Base-by-base conservation (phyloP, 202 grass and related monocot species). In the Setaria viridis region DNA sequence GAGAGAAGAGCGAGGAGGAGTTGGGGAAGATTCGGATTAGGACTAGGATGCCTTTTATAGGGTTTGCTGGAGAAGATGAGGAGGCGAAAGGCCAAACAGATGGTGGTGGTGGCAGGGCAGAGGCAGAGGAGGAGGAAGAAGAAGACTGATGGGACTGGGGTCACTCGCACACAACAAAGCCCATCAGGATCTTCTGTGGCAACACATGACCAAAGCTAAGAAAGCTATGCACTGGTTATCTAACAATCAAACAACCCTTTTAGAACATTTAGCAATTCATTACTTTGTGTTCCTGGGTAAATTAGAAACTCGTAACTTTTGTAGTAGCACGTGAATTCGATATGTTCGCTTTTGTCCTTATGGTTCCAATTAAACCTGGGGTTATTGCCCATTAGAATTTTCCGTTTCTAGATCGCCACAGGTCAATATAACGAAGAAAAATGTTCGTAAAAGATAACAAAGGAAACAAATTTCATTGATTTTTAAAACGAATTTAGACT, bases 1-100 rank as follows among this genome's bases (percentile, higher is more conserved):
- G 17, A 2, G 35, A 43, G 30, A 6, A 9, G 49, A 19, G 39
- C 3, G 8, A 6, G 6, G 11, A 72, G 35, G 43, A 11, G 6
- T 86, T 20, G 83, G 83, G 83, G 84, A 29, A 59, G 65, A 86
- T 53, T 79, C 41, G 74, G 45, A 72, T 79, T 63, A 76, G 48
- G 76, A 57, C 62, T 39, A 37, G 75, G 54, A 56, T 34, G 66
- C 57, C 53, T 80, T 87, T 91, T 87, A 91, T 91, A 90, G 85
- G 49, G 79, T 45, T 81, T 53, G 48, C 56, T 0, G 19, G 12
- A 4, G 42, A 33, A 10, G 17, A 13, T 12, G 70, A 87, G 57
- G 70, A 71, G 21, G 74, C 49, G 35, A 35, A 79, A 77, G 45
- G 30, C n/a, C 45, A 74, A 74, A 48, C 5, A 50, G 75, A 55